Percentiles rank a stretch among this genome's conserved stretches.
Conservation (phyloP, 345 rosid species). For the Eucalyptus marginata region DNA sequence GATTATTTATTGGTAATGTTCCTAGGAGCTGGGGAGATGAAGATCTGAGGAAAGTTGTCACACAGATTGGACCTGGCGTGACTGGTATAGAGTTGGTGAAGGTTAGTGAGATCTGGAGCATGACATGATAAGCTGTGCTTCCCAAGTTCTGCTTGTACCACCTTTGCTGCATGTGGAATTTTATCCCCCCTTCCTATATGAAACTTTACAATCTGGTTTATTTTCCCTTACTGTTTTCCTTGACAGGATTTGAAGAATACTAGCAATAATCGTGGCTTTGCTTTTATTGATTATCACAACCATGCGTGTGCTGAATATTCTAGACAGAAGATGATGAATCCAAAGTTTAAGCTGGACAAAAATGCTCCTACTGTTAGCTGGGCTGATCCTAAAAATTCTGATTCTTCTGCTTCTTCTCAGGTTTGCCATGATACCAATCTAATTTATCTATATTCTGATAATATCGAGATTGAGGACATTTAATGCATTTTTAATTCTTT, state of each 20-base stretch:
- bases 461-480: background rate
- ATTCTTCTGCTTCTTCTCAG: slow-evolving; percentile 68
- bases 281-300: slow-evolving; percentile 81
- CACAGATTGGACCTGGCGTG: slow-evolving; percentile 73
- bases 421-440: slow-evolving; percentile 8
- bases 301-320: slow-evolving; percentile 92
- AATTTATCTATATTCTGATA: background rate
- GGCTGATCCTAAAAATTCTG: slow-evolving; percentile 88
- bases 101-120: slow-evolving; percentile 24
- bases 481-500: background rate
- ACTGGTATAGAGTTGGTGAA: slow-evolving; percentile 61
- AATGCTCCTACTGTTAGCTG: slow-evolving; percentile 94
- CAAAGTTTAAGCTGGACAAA: slow-evolving; percentile 72
- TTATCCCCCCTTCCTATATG: background rate
- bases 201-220: background rate
- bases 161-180: background rate
- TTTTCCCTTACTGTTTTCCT: background rate
- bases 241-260: slow-evolving; percentile 62
- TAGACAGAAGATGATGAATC: slow-evolving; percentile 71
- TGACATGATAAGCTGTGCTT: background rate
- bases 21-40: slow-evolving; percentile 72
- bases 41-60: slow-evolving; percentile 54
- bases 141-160: background rate
- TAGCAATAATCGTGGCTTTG: slow-evolving; percentile 74
- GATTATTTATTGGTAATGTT: slow-evolving; percentile 79